Conservation (phyloP, 176 grass and related monocot species). For the Zizania latifolia region DNA sequence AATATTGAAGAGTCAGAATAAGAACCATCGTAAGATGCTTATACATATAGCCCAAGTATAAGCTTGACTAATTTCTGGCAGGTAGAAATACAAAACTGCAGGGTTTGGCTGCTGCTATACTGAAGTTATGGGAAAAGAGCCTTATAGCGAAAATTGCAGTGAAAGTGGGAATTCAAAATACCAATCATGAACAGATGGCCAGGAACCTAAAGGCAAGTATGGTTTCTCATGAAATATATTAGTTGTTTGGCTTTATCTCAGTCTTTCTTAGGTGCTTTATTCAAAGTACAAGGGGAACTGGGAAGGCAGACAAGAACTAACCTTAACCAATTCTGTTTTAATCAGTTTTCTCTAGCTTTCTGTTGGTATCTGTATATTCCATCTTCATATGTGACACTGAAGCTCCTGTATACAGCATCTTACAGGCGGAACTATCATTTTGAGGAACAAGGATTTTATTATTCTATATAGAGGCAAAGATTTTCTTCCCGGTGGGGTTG, state of each 20-base stretch:
- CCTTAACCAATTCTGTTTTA: neutral
- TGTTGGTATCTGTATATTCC: constrained; percentile 16
- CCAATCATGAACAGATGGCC: constrained; percentile 68
- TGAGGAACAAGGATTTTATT: constrained; percentile 89
- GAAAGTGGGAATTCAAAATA: constrained; percentile 84
- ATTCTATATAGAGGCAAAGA: constrained; percentile 97
- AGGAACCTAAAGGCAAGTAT: constrained; percentile 79
- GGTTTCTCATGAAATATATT: neutral
- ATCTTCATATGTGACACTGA: constrained; percentile 46
- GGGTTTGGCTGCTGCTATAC: constrained; percentile 82
- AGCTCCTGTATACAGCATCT: constrained; percentile 71
- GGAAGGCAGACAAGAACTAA: too few relatives aligned
- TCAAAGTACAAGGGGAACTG: too few relatives aligned
- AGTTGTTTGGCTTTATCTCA: neutral
- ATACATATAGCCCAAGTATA: neutral
- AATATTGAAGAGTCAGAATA: neutral
- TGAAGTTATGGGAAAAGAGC: constrained; percentile 90
- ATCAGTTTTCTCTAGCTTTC: neutral
- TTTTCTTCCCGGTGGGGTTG: constrained; percentile 71
- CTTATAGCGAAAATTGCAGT: constrained; percentile 87
- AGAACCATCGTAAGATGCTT: neutral
- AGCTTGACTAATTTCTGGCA: constrained; percentile 25
- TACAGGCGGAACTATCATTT: constrained; percentile 82
- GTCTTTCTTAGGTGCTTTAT: too few relatives aligned
- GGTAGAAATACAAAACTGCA: constrained; percentile 79